A percentile compares a stretch with the other conserved stretches of the same genome.
Conservation (phyloP, 495 filamentous ascomycete species). For the Aspergillus coremiiformis region DNA sequence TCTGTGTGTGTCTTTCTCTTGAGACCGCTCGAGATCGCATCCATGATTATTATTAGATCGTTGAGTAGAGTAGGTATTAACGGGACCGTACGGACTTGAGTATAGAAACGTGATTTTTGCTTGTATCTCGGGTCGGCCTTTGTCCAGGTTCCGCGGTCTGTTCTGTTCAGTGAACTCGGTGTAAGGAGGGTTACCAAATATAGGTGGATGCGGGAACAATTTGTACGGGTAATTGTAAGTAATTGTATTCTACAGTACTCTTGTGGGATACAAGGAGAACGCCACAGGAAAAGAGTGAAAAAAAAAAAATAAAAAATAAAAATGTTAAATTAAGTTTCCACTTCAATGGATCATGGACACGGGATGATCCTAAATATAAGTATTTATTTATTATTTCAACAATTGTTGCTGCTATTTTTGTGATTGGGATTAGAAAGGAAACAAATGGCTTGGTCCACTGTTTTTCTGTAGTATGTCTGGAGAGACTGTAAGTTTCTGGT, state of each 20-base stretch:
- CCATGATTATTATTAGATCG: not conserved
- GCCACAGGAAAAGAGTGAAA: not conserved
- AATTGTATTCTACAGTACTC: too few species aligned
- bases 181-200: constrained; percentile 1
- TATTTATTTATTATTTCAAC: constrained; percentile 5
- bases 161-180: not conserved
- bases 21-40: too few species aligned
- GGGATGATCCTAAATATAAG: constrained; percentile 2
- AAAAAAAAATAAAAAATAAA: not conserved
- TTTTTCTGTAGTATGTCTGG: too few species aligned
- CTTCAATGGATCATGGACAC: constrained; percentile 1
- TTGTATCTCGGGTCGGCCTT: too few species aligned
- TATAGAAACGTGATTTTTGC: not conserved
- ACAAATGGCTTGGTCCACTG: too few species aligned
- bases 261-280: not conserved
- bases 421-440: not conserved
- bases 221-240: too few species aligned
- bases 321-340: constrained; percentile 7
- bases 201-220: not conserved
- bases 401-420: constrained; percentile 8
- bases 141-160: not conserved
- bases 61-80: not conserved
- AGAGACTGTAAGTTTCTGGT: too few species aligned
- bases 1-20: too few species aligned
- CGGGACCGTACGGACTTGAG: not conserved